Evolutionary conservation across 2,329 filamentous ascomycete species (phyloP), one percentile per base, ranked within the genome.

Genomic region (Taxawa tesnikishii): DNA sequence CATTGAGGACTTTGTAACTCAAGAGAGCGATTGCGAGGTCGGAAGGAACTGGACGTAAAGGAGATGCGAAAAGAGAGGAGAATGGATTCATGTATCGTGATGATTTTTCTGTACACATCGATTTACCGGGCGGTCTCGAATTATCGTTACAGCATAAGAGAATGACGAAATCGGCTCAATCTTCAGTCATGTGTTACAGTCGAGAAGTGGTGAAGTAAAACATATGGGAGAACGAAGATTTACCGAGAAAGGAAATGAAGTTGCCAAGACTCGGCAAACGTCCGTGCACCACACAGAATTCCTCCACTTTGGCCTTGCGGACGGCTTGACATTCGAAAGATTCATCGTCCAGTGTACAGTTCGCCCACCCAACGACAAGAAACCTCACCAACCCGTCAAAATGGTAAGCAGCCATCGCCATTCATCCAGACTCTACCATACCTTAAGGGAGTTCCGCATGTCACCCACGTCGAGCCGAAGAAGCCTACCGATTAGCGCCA

Each of bases 351-450:
- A 23, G 8, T n/a, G 19, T 23, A 18, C 26, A 28, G 15, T 33
- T 30, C n/a, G n/a, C 28, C 26, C 33, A 29, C 18, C 32, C 16
- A 37, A 19, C 31, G 33, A 31, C 24, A 33, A 36, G 29, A 36
- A 37, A 32, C 33, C 29, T 16, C 25, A 17, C 31, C 29, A 38
- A 38, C 26, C 36, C 38, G 38, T 26, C 38, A 41, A 41, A 37
- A 41, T 41, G 38, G 38, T 41, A 38, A 41, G 38, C 25, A 15
- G 24, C n/a, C 17, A 31, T 27, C 28, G 13, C 24, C n/a, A 31
- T 16, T 10, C 16, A 6, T 23, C 18, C 10, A 23, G 19, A n/a
- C 19, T 23, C 19, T 23, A 15, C 12, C 5, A 7, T 11, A 15
- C 11, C 3, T n/a, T 23, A 8, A n/a, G 19, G 19, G 3, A 23